Base-by-base conservation (phyloP, 495 filamentous ascomycete species). In the Xylaria castorea region DNA sequence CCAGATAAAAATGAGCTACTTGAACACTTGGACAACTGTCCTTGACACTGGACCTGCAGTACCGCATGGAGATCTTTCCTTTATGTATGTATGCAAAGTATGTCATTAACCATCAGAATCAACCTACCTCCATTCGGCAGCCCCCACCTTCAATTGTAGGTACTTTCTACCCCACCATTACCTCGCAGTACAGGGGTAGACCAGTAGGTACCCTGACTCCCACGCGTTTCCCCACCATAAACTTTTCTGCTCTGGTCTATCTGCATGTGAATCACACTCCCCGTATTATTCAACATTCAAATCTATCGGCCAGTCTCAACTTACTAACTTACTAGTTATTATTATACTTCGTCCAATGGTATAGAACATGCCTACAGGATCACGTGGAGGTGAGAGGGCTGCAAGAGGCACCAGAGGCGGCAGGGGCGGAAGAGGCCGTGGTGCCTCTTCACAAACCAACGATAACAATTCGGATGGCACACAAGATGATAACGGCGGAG, bases 171-270 rank as follows among this genome's bases (percentile, higher is more conserved):
- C 75, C 75, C 75, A 75, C 75, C 75, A 75, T 20, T 25, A 44
- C 55, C 55, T 32, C n/a, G n/a, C n/a, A n/a, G n/a, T n/a, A n/a
- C n/a, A n/a, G n/a, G 25, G 38, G 38, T 11, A 40, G 38, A 8
- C 38, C 14, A 44, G 20, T 64, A 63, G 22, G 7, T 63, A 65
- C 36, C 36, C 34, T 18, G 9, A 0, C 27, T 34, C 46, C 38
- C 22, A 18, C 40, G 55, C 40, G 50, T 36, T 61, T 67, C 75
- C 75, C 78, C 78, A 78, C 78, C 70, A 78, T 74, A 78, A 78
- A 80, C 71, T 78, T 80, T 80, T 80, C 73, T 62, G 32, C 42
- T 44, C 50, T 74, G 55, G 69, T 68, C 50, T 36, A 53, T 64
- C 38, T 44, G 38, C 65, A 71, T 44, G 57, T 69, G 48, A 34